Percentiles rank a stretch among this genome's conserved stretches.
Conservation (phyloP, 2,329 filamentous ascomycete species). For the Fusarium domesticum region DNA sequence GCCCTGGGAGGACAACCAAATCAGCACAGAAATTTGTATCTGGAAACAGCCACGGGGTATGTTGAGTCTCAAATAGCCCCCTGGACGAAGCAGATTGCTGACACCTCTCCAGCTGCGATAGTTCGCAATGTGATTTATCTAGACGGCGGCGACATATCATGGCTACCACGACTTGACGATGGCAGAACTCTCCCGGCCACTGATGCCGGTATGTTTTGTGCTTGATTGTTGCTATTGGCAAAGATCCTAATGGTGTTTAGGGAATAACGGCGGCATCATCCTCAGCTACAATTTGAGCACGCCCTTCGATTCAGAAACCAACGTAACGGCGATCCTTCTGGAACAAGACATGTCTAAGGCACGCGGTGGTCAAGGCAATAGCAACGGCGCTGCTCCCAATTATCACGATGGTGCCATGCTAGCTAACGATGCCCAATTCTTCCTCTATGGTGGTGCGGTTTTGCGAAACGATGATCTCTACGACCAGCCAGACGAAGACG, state of each 20-base stretch:
- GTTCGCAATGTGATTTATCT: constrained; percentile 63
- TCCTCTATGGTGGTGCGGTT: constrained; percentile 59
- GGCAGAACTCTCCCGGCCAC: constrained; percentile 33
- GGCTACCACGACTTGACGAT: constrained; percentile 49
- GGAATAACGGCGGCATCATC: constrained; percentile 50
- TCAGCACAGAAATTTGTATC: constrained; percentile 57
- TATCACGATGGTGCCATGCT: constrained; percentile 64
- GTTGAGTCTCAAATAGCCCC: constrained; percentile 8
- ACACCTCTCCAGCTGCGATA: constrained; percentile 46
- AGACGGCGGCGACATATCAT: constrained; percentile 59
- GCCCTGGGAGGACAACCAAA: constrained; percentile 49
- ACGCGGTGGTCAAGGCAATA: constrained; percentile 44
- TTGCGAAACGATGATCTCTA: constrained; percentile 35
- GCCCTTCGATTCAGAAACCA: constrained; percentile 51
- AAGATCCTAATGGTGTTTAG: constrained; percentile 34
- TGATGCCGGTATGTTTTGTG: constrained; percentile 42
- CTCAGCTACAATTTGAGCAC: constrained; percentile 57
- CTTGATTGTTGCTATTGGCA: background rate
- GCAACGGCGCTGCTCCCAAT: constrained; percentile 53
- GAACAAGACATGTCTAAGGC: constrained; percentile 45
- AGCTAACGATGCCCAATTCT: constrained; percentile 61
- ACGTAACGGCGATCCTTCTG: constrained; percentile 52
- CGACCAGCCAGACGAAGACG: constrained; percentile 39
- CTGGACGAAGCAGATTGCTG: constrained; percentile 11
- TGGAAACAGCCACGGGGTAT: constrained; percentile 52